These are phyloP conservation scores for Puccinia hordei DNA, from an alignment of 1,284 basidiomycete genomes.

Conservation along the genomic window DNA sequence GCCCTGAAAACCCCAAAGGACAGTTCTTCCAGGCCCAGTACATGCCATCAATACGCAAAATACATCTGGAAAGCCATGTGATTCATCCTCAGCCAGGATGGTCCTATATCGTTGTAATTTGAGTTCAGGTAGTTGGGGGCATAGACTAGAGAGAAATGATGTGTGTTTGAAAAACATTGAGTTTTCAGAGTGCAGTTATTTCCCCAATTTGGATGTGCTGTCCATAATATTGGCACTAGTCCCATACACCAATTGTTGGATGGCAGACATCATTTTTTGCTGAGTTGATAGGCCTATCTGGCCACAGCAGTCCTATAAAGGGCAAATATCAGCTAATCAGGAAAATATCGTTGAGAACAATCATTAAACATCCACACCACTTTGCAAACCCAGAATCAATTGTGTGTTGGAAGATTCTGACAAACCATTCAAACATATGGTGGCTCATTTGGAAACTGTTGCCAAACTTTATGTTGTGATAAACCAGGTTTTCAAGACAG, in stretches of 20 bases:
- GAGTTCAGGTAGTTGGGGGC: background rate
- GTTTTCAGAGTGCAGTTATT: background rate
- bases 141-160: background rate
- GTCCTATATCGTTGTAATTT: background rate
- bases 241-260: too few relatives aligned
- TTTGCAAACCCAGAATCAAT: background rate
- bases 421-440: background rate
- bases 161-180: background rate
- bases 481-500: background rate
- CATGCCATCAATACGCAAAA: conserved; percentile 7
- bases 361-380: too few relatives aligned
- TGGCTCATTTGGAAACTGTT: background rate
- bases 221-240: too few relatives aligned
- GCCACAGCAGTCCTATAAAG: background rate
- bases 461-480: background rate
- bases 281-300: background rate
- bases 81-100: background rate
- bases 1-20: conserved; percentile 5
- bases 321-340: background rate
- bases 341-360: background rate
- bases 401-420: background rate
- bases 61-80: background rate
- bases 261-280: background rate
- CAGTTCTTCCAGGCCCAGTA: too few relatives aligned
- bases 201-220: background rate